A percentile compares a stretch with the other conserved stretches of the same genome.
These are phyloP conservation scores for Paramecium tetraurelia DNA, from an alignment of 73 alveolate species.

Conservation along the genomic window DNA sequence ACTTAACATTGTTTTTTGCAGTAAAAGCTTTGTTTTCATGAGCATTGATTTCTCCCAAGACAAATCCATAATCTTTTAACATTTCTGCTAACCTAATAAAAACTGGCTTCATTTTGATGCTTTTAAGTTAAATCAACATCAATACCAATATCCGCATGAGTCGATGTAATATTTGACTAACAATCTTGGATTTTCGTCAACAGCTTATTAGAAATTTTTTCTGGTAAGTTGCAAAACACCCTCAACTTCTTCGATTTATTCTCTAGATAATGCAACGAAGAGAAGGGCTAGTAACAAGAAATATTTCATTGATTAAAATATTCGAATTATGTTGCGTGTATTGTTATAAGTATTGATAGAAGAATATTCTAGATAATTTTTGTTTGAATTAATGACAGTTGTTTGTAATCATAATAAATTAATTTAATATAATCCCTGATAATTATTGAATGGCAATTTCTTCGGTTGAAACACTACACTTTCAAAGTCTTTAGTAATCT, in stretches of 20 bases:
- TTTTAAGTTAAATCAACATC: background rate
- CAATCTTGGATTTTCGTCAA: background rate
- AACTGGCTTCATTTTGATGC: background rate
- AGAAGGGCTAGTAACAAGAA: background rate
- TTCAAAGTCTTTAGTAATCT: background rate
- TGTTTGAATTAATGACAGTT: background rate
- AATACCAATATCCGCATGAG: slow-evolving; percentile 11
- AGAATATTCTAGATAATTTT: background rate
- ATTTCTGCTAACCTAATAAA: background rate
- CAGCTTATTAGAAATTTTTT: slow-evolving; percentile 5
- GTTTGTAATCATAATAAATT: background rate
- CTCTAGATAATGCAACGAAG: background rate
- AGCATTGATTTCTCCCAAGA: slow-evolving; percentile 10
- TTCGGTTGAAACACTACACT: background rate
- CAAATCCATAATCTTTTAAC: slow-evolving; percentile 26
- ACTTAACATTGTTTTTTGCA: background rate
- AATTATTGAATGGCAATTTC: background rate
- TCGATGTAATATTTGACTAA: background rate
- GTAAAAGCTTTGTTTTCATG: background rate
- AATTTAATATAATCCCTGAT: background rate
- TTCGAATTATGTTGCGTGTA: background rate
- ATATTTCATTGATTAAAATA: background rate
- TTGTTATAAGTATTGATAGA: background rate
- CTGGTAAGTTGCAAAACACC: background rate
- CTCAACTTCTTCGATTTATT: background rate